phyloP scores from a whole-genome alignment of 345 rosid species.

The Raphanus sativus region DNA sequence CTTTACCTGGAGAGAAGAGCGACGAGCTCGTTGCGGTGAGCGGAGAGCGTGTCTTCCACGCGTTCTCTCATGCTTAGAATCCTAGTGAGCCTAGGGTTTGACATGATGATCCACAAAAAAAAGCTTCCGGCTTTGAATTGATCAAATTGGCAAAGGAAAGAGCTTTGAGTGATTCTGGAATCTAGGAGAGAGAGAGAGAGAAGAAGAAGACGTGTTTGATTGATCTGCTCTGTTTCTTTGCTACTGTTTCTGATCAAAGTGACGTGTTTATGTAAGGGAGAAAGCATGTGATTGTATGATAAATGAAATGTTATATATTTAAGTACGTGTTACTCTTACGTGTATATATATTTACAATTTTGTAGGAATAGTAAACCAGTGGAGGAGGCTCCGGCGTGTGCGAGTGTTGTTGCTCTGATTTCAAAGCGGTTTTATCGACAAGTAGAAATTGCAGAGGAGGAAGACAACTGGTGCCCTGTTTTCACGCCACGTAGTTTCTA shows the following conservation, averaged over 20 bases:
- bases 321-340: too few species aligned
- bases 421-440: slow-evolving; percentile 24
- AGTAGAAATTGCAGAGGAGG: slow-evolving; percentile 12
- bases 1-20: slow-evolving; percentile 86
- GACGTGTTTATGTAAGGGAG: slow-evolving; percentile 28
- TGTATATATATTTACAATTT: neutral
- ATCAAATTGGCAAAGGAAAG: neutral
- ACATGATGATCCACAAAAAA: slow-evolving; percentile 42
- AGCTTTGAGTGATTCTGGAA: neutral
- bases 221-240: slow-evolving; percentile 32
- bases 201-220: slow-evolving; percentile 33
- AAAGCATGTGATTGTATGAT: slow-evolving; percentile 23
- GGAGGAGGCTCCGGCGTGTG: slow-evolving; percentile 3
- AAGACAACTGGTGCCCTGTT: slow-evolving; percentile 32
- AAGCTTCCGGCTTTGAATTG: neutral
- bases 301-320: neutral
- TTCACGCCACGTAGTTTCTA: slow-evolving; percentile 24
- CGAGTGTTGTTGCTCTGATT: slow-evolving; percentile 15
- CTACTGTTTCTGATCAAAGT: slow-evolving; percentile 22
- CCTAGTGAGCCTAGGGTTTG: slow-evolving; percentile 54
- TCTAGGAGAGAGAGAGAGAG: neutral
- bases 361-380: slow-evolving; percentile 6
- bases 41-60: slow-evolving; percentile 83
- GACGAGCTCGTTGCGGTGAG: slow-evolving; percentile 87
- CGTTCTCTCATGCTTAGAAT: slow-evolving; percentile 80